These are phyloP conservation scores for Thermoascus crustaceus DNA, from an alignment of 2,329 filamentous ascomycete genomes.

Conservation along the genomic window DNA sequence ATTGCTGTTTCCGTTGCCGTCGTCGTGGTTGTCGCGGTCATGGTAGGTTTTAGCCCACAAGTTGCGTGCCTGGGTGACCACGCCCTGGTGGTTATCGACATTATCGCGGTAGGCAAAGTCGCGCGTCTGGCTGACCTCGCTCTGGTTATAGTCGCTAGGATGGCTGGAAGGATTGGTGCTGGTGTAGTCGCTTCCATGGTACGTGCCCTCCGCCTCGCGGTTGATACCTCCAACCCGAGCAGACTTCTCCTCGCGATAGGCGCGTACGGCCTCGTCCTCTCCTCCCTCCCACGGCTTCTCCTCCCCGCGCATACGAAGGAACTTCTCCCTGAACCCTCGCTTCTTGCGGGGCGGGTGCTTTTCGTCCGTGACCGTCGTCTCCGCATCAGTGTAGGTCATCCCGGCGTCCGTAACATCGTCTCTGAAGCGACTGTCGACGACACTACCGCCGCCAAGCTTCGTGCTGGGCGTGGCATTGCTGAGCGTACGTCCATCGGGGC, in stretches of 20 bases:
- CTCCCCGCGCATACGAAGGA: conserved; percentile 31
- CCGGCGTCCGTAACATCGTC: conserved; percentile 50
- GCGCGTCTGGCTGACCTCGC: conserved; percentile 41
- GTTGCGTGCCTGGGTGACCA: too few relatives aligned
- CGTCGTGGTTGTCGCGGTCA: conserved; percentile 12
- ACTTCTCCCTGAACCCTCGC: conserved; percentile 32
- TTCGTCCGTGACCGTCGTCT: conserved; percentile 33
- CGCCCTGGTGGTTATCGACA: too few relatives aligned
- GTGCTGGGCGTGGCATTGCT: conserved; percentile 76
- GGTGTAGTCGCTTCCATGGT: conserved; percentile 67
- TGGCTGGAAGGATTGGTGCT: conserved; percentile 55
- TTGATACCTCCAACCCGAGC: conserved; percentile 87
- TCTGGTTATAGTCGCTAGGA: conserved; percentile 44
- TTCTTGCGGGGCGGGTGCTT: conserved; percentile 17
- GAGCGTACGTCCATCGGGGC: conserved; percentile 79
- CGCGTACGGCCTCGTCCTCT: conserved; percentile 62
- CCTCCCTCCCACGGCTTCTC: conserved; percentile 52
- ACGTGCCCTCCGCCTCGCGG: conserved; percentile 69
- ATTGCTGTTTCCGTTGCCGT: too few relatives aligned
- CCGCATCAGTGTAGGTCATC: conserved; percentile 30
- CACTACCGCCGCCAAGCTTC: conserved; percentile 74
- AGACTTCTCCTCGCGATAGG: conserved; percentile 78
- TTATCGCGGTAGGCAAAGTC: conserved; percentile 32
- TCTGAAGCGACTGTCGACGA: conserved; percentile 56
- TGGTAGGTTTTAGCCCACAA: too few relatives aligned